Evolutionary conservation across 2,329 filamentous ascomycete genomes (phyloP).

Genomic region (Alternaria postmessia): DNA sequence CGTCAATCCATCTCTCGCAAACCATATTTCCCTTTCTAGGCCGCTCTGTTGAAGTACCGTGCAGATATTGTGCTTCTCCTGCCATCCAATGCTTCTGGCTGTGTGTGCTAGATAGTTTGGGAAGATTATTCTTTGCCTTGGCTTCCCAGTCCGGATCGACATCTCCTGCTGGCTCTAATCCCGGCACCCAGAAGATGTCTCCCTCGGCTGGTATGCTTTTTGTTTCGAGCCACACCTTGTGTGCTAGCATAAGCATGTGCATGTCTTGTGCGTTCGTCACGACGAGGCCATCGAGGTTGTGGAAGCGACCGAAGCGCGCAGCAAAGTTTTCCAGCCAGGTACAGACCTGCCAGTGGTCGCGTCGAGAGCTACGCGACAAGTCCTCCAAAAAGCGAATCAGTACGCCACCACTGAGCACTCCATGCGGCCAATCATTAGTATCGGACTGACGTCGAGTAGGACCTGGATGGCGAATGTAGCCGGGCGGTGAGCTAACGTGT

Average conservation of each 20-base stretch:
- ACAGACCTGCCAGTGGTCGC: conserved; percentile 5
- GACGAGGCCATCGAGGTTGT: conserved; percentile 20
- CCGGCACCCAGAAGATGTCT: conserved; percentile 16
- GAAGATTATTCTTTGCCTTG: not conserved
- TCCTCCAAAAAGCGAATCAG: conserved; percentile 12
- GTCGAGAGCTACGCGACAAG: conserved; percentile 5
- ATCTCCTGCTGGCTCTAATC: conserved; percentile 10
- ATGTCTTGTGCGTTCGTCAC: conserved; percentile 4
- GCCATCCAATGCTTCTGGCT: not conserved
- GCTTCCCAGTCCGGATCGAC: not conserved
- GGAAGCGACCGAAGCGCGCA: conserved; percentile 15
- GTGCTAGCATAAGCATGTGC: conserved; percentile 11
- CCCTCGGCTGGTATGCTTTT: not conserved
- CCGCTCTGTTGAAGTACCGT: not conserved
- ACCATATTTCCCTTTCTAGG: not conserved
- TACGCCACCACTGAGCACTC: conserved; percentile 10
- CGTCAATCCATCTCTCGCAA: not conserved
- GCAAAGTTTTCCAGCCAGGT: conserved; percentile 19
- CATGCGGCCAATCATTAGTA: conserved; percentile 1
- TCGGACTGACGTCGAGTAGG: conserved; percentile 1
- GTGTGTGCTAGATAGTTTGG: not conserved
- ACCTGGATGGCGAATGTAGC: not conserved
- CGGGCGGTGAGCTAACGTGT: not conserved
- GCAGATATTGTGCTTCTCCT: not conserved
- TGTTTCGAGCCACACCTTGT: conserved; percentile 8